Evolutionary conservation across 768 basidiomycete species (phyloP), one percentile per base, ranked within the genome.

Genomic region (Pisolithus marmoratus): DNA sequence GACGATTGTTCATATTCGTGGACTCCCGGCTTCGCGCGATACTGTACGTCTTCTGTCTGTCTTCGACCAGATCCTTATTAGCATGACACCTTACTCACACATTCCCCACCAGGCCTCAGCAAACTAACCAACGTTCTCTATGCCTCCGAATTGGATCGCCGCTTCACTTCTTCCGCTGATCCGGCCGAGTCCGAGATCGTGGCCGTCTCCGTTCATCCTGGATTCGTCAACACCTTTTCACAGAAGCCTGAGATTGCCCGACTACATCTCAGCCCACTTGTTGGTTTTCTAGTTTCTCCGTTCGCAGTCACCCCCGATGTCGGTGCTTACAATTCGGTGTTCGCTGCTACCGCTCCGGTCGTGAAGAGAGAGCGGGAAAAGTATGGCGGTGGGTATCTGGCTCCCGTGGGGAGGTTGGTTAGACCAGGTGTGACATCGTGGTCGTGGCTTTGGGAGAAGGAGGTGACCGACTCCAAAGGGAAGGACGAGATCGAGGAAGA

Each of bases 81-180:
- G 3, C 1, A 15, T 27, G 44, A 8, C 3, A 15, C 20, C 19
- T 22, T 12, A 11, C 15, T 3, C 0, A 51, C 15, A 51, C 29
- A 55, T 5, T 15, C 8, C 8, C 3, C 19, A 45, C 23, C 52
- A 83, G 84, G 60, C 0, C 61, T 72, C 34, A 69, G 78, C 44
- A 84, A 85, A 60, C 63, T 83, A n/a, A 72, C 76, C 17, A 72
- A 71, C 46, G 63, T 78, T 27, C 68, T 84, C 17, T 81, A 73
- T 53, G 74, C 73, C 1, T 74, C 70, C 26, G 71, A 77, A 54
- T 64, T 85, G 17, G 81, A 84, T 51, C 68, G 67, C 31, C 74
- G 61, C 20, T 63, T 84, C 26, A 70, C 75, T 41, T 47, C 46
- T 19, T 47, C 46, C 4, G 19, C 29, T 22, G 24, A 11, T 1